Base-by-base conservation (phyloP, 441 rosid species). In the Mallotus japonicus region DNA sequence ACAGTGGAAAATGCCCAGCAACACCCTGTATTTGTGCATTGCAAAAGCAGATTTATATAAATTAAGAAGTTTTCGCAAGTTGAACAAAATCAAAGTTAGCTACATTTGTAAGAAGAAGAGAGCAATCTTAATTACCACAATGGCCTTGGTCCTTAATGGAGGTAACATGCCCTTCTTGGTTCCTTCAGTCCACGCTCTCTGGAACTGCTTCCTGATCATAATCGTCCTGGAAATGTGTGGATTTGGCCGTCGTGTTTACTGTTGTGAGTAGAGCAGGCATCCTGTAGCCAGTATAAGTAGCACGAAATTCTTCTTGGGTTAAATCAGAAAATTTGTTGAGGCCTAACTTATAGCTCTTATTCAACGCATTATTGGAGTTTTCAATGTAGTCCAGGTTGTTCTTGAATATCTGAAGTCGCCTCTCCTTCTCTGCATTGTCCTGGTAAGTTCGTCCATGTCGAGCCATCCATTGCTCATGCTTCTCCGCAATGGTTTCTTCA, bases 1-100 rank as follows among this genome's bases (percentile, higher is more conserved):
- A 87, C 88, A 3, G 91, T 89, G n/a, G 94, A 80, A 53, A 91
- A 91, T 14, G 94, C 96, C 94, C 96, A 91, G 57, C 94, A 91
- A 70, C 88, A 83, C 66, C 94, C 91, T 89, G 85, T 5, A 54
- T 54, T 5, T 6, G 5, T 5, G 2, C 9, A 54, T 0, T 11
- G 5, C 22, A 16, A n/a, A 54, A 4, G 22, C 8, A 16, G 17
- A 15, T 50, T 9, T 50, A 15, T 15, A 11, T 50, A 12, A 13
- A 50, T 50, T 15, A 50, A 50, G 15, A 50, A 50, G 0, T 50
- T 50, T 11, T 12, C 42, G 40, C 40, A 37, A 0, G 40, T 3
- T 34, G 40, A 34, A 37, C 40, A 37, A 37, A 37, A 37, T 37
- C 6, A 37, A 37, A 4, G 40, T 37, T 37, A 37, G 6, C 40